These are phyloP conservation scores for Puccinia horiana DNA, from an alignment of 1,284 basidiomycete species.

Conservation along the genomic window DNA sequence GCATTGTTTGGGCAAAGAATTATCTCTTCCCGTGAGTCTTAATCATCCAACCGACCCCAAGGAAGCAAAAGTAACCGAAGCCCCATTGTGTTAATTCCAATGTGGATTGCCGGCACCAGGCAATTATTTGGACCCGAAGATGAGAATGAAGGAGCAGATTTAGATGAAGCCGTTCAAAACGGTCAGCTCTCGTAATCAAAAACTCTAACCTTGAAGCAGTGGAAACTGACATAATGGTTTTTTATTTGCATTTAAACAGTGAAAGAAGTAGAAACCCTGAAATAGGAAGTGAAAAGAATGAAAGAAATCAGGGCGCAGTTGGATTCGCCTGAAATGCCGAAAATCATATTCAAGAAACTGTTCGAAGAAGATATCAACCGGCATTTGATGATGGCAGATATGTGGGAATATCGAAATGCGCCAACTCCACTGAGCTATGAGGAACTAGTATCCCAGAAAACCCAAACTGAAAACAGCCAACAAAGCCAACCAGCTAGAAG, in stretches of 20 bases:
- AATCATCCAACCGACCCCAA: background rate
- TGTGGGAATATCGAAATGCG: constrained; percentile 87
- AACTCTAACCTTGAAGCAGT: background rate
- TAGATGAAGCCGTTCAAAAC: constrained; percentile 80
- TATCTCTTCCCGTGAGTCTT: constrained; percentile 86
- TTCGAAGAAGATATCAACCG: constrained; percentile 86
- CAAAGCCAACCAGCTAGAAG: background rate
- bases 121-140: constrained; percentile 86
- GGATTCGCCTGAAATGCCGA: constrained; percentile 65
- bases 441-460: constrained; percentile 69
- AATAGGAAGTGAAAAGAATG: constrained; percentile 87
- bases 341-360: constrained; percentile 82
- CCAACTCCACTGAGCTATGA: constrained; percentile 82
- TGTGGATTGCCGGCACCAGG: constrained; percentile 60
- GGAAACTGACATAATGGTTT: background rate
- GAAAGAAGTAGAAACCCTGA: constrained; percentile 82
- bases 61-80: background rate
- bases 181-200: constrained; percentile 61
- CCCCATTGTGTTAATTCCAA: constrained; percentile 18
- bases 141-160: constrained; percentile 73
- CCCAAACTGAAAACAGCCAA: constrained; percentile 57
- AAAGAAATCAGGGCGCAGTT: constrained; percentile 69
- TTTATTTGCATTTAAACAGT: constrained; percentile 62
- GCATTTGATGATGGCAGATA: constrained; percentile 90
- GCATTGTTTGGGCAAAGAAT: constrained; percentile 98